Evolutionary conservation across 768 basidiomycete species (phyloP).

Genomic region (Phlebiopsis flavidoalba): DNA sequence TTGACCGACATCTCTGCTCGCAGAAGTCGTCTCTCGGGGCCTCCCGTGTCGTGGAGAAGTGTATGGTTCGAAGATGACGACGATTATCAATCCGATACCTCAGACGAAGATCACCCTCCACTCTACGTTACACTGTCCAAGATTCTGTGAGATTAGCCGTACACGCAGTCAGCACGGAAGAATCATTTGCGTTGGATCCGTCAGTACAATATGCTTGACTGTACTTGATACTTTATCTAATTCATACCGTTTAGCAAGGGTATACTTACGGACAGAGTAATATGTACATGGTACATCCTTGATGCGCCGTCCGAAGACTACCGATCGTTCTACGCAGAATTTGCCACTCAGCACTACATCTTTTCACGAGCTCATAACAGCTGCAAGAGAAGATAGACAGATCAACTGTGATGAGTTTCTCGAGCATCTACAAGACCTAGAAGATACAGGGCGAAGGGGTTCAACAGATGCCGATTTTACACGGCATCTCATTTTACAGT

Average conservation of each 20-base stretch:
- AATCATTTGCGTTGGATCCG: conserved; percentile 36
- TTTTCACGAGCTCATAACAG: conserved; percentile 30
- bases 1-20: conserved; percentile 31
- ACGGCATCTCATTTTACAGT: not conserved
- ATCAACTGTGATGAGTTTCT: not conserved
- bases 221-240: not conserved
- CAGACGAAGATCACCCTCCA: conserved; percentile 18
- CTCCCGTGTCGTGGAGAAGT: conserved; percentile 31
- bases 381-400: conserved; percentile 7
- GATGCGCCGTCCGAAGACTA: conserved; percentile 44
- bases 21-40: not conserved
- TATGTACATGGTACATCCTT: conserved; percentile 76
- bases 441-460: not conserved
- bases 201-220: conserved; percentile 21
- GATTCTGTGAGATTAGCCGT: conserved; percentile 44
- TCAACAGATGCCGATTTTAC: not conserved
- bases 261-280: conserved; percentile 56
- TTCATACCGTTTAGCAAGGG: conserved; percentile 38
- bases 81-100: conserved; percentile 23
- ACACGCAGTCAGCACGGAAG: conserved; percentile 32
- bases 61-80: conserved; percentile 24
- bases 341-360: conserved; percentile 47
- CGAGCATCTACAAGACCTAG: not conserved
- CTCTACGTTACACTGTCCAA: conserved; percentile 32
- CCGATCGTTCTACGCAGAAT: conserved; percentile 35